Percentiles rank a stretch among this genome's conserved stretches.
Conservation (phyloP, 2,329 filamentous ascomycete species). For the Penicillium sp. region DNA sequence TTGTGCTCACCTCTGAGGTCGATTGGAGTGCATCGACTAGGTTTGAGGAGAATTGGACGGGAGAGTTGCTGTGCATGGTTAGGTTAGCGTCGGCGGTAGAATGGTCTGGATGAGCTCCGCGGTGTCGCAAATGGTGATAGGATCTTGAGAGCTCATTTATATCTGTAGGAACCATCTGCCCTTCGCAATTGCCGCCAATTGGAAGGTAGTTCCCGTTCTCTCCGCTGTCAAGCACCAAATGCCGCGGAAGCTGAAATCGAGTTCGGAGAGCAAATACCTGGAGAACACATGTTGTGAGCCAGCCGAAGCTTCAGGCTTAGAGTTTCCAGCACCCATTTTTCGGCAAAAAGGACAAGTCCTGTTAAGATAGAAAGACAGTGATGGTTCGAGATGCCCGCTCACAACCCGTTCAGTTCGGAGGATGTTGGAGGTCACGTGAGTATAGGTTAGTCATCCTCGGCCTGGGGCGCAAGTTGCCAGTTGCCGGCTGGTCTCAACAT, state of each 20-base stretch:
- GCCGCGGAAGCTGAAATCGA: constrained; percentile 9
- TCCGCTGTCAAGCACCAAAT: constrained; percentile 1
- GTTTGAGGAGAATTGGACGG: constrained; percentile 73
- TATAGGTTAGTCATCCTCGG: not conserved
- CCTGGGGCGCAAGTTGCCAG: not conserved
- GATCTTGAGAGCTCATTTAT: not conserved
- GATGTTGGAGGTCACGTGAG: constrained; percentile 11
- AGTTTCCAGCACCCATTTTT: constrained; percentile 62
- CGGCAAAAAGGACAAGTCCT: constrained; percentile 6
- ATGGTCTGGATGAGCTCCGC: not conserved
- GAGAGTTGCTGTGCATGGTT: constrained; percentile 43
- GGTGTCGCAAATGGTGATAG: not conserved
- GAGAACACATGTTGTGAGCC: constrained; percentile 61
- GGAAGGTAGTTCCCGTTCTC: constrained; percentile 14
- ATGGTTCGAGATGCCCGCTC: constrained; percentile 10
- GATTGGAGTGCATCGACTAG: constrained; percentile 80
- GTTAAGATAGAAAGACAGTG: constrained; percentile 5
- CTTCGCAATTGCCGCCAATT: constrained; percentile 7
- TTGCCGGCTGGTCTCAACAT: not conserved
- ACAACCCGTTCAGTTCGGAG: constrained; percentile 12
- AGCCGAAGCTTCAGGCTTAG: constrained; percentile 56
- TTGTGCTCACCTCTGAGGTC: constrained; percentile 71
- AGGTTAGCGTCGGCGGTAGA: constrained; percentile 12
- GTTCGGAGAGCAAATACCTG: constrained; percentile 44
- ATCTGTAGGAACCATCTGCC: not conserved